Evolutionary conservation across 2,329 filamentous ascomycete species (phyloP), one percentile per base, ranked within the genome.

Genomic region (Phialophora expanda): DNA sequence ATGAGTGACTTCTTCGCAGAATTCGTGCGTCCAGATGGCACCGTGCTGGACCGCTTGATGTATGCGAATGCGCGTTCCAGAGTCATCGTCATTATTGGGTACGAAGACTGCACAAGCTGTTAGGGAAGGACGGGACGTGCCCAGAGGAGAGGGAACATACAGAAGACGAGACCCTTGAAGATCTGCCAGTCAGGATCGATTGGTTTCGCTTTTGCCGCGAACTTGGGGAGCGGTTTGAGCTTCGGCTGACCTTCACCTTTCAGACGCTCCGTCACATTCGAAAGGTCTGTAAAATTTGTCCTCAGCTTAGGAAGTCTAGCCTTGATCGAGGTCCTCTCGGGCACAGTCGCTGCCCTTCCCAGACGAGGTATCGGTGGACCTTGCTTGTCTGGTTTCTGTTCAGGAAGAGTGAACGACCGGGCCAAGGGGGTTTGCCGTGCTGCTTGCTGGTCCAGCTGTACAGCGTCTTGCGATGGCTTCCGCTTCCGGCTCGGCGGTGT

Each of bases 41-140:
- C 94, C 94, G 75, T 88, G 88, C 72, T 92, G 88, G 59, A 87
- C 84, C 0, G 90, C 89, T 75, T 89, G 93, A 32, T 84, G 84
- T 60, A 97, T 96, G 3, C 91, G 88, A 65, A 88, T 77, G 62
- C 86, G 86, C 46, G 93, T 86, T 7, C 85, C 82, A 11, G 85
- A 84, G 34, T 89, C 86, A 55, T 90, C 84, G 69, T 94, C 89
- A 69, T 92, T 87, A 70, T 95, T 90, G 0, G 93, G 94, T 5
- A 96, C 86, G 75, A 95, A 97, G 78, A 87, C 82, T 84, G 34
- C 30, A 5, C n/a, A 6, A 26, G 7, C 20, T 8, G 41, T 70
- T 41, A 69, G 63, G 22, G 14, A 22, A 14, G 8, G 34, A 20
- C 56, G 9, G 30, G 30, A 30, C 30, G 30, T 7, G 30, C 1